Conservation (phyloP, 2,329 filamentous ascomycete species). For the Polychaeton citri region DNA sequence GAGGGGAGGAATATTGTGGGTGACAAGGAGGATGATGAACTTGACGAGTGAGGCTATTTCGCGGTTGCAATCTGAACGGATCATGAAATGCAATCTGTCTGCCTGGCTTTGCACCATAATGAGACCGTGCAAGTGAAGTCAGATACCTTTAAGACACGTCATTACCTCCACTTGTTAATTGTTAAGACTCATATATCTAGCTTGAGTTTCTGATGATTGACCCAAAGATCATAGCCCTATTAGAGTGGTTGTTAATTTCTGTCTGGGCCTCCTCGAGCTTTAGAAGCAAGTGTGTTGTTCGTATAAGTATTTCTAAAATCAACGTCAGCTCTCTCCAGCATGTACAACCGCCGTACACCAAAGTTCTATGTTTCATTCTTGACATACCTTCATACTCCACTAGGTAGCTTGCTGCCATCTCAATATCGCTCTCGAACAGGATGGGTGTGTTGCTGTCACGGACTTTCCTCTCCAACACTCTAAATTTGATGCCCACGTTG, state of each 20-base stretch:
- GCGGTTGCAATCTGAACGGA: too few species aligned
- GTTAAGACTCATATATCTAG: too few species aligned
- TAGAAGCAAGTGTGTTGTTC: constrained; percentile 49
- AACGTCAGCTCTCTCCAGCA: constrained; percentile 5
- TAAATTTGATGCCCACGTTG: constrained; percentile 56
- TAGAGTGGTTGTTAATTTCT: constrained; percentile 45
- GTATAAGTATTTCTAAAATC: constrained; percentile 49
- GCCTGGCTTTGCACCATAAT: too few species aligned
- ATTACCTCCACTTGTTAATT: too few species aligned
- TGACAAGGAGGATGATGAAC: too few species aligned
- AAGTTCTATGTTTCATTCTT: constrained; percentile 1
- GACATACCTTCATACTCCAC: constrained; percentile 58
- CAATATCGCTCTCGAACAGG: constrained; percentile 45
- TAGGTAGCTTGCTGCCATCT: constrained; percentile 54
- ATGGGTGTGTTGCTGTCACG: constrained; percentile 35
- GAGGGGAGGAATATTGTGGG: too few species aligned
- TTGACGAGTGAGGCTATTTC: too few species aligned
- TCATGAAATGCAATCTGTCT: too few species aligned
- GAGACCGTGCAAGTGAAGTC: too few species aligned
- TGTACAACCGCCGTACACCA: not conserved
- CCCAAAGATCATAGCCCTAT: constrained; percentile 55
- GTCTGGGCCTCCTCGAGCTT: constrained; percentile 51
- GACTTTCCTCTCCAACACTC: constrained; percentile 42
- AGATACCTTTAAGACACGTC: too few species aligned
- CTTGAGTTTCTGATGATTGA: constrained; percentile 19